Evolutionary conservation across 805 yeast genomes (phyloP), one percentile per base, ranked within the genome.

Genomic region (Candida easanensis): DNA sequence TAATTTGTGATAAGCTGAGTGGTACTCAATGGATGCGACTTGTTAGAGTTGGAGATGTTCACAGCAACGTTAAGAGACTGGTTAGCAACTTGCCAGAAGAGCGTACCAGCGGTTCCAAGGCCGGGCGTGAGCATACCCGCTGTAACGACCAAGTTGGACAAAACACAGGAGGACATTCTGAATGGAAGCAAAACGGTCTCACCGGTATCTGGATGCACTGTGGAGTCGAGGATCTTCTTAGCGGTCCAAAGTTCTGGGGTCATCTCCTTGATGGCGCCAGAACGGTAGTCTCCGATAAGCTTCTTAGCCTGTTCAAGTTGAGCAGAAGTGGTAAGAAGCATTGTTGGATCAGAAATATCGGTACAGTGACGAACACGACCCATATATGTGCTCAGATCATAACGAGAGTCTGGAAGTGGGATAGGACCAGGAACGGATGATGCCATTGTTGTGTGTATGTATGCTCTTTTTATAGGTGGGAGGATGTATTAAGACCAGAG

Each of bases 111-210:
- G 9, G 89, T 80, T 9, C 96, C 95, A 60, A 93, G 65, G 43
- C 86, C 85, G 7, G 99, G 99, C 1, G 97, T 91, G 52, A 93
- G 76, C 99, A 93, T 93, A 52, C 99, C 99, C 4, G 85, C 91
- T 5, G 98, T 91, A 38, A 93, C 98, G 18, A 91, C 91, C 65
- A 93, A 68, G 64, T 93, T 93, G 10, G 96, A 88, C 41, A 93
- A 70, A 15, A 93, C 99, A 69, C 93, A 88, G 25, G 91, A 84
- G 19, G 97, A 88, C 99, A 93, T 93, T 66, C 99, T 78, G 68
- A 93, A 93, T 3, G 99, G 99, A 42, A 93, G 70, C 22, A 87
- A 61, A 11, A 93, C 97, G 1, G 95, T 85, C 56, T 88, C 93
- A 1, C 97, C 97, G 5, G 95, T 91, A 62, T 93, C 99, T 39